A percentile compares a stretch with the other conserved stretches of the same genome.
Evolutionary conservation across 306 rosid species (phyloP).

Genomic region (Casuarina glauca): DNA sequence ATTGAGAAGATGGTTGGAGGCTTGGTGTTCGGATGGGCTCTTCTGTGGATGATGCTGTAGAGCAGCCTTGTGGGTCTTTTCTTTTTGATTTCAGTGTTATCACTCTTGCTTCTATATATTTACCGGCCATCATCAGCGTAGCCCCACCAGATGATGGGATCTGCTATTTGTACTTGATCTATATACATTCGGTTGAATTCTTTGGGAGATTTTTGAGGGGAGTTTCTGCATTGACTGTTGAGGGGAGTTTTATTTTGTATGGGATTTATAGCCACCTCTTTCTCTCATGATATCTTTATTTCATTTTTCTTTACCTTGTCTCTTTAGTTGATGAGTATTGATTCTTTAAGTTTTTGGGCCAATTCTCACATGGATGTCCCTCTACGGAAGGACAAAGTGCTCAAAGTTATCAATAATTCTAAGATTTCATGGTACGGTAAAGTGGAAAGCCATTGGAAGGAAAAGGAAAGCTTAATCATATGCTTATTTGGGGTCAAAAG

Average conservation of each 20-base stretch:
- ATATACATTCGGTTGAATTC: conserved; percentile 61
- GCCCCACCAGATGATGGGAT: conserved; percentile 37
- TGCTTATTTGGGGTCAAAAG: not conserved
- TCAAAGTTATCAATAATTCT: too few species aligned
- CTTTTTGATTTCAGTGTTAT: conserved; percentile 23
- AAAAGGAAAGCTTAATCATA: not conserved
- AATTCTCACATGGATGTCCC: too few species aligned
- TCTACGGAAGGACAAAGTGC: too few species aligned
- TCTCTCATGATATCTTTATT: not conserved
- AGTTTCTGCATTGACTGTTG: conserved; percentile 33
- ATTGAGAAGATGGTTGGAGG: conserved; percentile 57
- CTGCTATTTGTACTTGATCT: conserved; percentile 35
- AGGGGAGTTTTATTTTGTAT: conserved; percentile 18
- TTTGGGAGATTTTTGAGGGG: conserved; percentile 55
- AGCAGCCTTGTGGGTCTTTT: not conserved
- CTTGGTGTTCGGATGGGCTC: conserved; percentile 50
- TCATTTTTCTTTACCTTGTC: not conserved
- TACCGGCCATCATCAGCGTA: conserved; percentile 27
- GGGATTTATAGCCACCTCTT: conserved; percentile 12
- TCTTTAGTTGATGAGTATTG: not conserved
- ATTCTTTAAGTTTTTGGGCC: too few species aligned
- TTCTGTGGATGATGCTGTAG: conserved; percentile 56
- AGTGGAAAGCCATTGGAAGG: too few species aligned
- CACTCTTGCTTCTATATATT: conserved; percentile 28
- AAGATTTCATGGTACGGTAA: too few species aligned